Evolutionary conservation across 768 basidiomycete genomes (phyloP), one percentile per base, ranked within the genome.

Genomic region (Leucocoprinus sp.): DNA sequence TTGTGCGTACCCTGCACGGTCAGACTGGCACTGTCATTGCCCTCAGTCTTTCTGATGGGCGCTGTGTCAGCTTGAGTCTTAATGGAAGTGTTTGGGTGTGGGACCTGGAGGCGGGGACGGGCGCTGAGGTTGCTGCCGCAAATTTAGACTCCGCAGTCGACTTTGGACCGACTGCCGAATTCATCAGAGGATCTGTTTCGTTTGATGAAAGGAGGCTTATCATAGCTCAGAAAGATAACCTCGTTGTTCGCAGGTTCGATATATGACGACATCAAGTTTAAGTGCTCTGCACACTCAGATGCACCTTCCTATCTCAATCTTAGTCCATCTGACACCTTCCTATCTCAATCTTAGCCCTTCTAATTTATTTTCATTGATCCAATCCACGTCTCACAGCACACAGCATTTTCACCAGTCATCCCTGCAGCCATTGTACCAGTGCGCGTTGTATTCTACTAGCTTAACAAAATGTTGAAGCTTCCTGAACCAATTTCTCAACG

Each of bases 41-140:
- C 3, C 70, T 91, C 17, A 74, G 82, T 12, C 68, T 91, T 27
- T 78, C 88, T 22, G 88, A 91, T 60, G 88, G 88, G 18, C 77
- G 88, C 2, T 91, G 88, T 52, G 82, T 91, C 22, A 82, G 84
- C 55, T 62, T 89, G 15, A 78, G 82, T 7, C 62, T 63, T 26
- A 79, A 86, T 57, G 85, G 85, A 31, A 76, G 76, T 54, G 72
- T 91, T 34, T 88, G 85, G 84, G 83, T 87, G 2, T 91, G 88
- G 88, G 88, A 91, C 63, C 67, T 91, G 24, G 88, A 91, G 58
- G 72, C 68, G 43, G 71, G 63, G 41, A 73, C 65, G 42, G 71
- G 70, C 19, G 69, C 67, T 28, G 68, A 71, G 55, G 66, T 70
- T 41, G 61, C 67, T 42, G 45, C 59, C 35, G 57, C 61, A 37